Percentiles rank a stretch among this genome's conserved stretches.
Evolutionary conservation across 192 early-diverging fungal species (phyloP).

Genomic region (Coemansia sp.): DNA sequence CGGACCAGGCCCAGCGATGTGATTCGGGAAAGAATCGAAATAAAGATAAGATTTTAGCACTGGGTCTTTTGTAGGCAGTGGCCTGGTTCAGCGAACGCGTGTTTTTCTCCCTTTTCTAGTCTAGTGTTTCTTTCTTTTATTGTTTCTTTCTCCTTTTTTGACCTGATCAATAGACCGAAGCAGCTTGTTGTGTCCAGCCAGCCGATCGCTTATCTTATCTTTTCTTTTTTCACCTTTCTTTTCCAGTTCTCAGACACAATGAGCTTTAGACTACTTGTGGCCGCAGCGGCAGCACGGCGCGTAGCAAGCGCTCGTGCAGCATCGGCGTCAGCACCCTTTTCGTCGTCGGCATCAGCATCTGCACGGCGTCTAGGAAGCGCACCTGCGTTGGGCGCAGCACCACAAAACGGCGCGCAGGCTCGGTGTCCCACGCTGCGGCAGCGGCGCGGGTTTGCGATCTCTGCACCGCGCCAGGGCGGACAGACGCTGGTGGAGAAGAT

Average conservation of each 20-base stretch:
- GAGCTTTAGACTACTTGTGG: constrained; percentile 54
- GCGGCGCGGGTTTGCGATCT: constrained; percentile 33
- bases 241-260: constrained; percentile 10
- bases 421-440: constrained; percentile 8
- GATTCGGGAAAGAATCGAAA: too few relatives aligned
- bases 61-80: too few relatives aligned
- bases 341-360: constrained; percentile 10
- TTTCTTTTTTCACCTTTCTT: background rate
- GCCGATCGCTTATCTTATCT: background rate
- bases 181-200: background rate
- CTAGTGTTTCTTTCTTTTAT: background rate
- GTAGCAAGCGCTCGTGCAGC: constrained; percentile 7
- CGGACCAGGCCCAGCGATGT: background rate
- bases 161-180: background rate
- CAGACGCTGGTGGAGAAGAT: constrained; percentile 97
- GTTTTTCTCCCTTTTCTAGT: background rate
- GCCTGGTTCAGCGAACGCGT: too few relatives aligned
- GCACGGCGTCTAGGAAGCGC: background rate
- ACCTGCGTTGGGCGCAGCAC: background rate
- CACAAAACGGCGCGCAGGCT: background rate
- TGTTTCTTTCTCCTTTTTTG: background rate
- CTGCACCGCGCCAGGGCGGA: constrained; percentile 23
- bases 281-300: constrained; percentile 48
- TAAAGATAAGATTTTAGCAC: too few relatives aligned
- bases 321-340: background rate